phyloP scores from a whole-genome alignment of 2,329 filamentous ascomycete genomes.

The Sclerotinia borealis region DNA sequence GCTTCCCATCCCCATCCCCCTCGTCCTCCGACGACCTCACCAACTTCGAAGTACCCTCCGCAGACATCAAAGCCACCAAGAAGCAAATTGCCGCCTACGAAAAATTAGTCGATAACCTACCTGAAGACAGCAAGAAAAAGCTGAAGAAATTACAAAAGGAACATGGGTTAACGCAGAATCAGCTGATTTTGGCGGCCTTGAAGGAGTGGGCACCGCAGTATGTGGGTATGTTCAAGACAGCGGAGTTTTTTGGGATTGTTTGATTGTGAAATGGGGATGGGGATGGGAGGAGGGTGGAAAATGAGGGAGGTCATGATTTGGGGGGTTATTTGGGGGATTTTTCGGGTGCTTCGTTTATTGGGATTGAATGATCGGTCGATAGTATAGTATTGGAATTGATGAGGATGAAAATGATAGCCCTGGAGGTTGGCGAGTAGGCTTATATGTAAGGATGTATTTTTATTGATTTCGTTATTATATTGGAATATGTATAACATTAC shows the following conservation, averaged over 20 bases:
- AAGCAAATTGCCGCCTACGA: background rate
- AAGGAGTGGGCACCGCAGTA: background rate
- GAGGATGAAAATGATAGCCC: too few relatives aligned
- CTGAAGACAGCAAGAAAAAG: background rate
- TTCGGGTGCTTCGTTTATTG: too few relatives aligned
- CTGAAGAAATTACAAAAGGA: background rate
- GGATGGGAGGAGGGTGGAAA: background rate
- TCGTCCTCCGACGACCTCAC: too few relatives aligned
- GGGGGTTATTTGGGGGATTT: too few relatives aligned
- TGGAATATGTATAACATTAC: too few relatives aligned
- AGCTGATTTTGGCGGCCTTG: background rate
- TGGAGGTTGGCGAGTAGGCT: too few relatives aligned
- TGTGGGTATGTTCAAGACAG: background rate
- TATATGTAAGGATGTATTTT: too few relatives aligned
- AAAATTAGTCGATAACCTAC: background rate
- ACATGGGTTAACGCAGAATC: background rate
- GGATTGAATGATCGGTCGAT: too few relatives aligned
- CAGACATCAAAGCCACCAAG: background rate
- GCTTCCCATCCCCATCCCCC: too few relatives aligned
- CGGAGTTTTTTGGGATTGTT: background rate
- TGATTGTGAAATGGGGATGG: background rate
- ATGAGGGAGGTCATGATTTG: background rate
- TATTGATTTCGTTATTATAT: too few relatives aligned
- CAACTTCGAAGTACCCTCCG: background rate
- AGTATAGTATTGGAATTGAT: too few relatives aligned